A percentile compares a stretch with the other conserved stretches of the same genome.
These are phyloP conservation scores for Talaromyces sp. DNA, from an alignment of 2,329 filamentous ascomycete genomes.

Conservation along the genomic window DNA sequence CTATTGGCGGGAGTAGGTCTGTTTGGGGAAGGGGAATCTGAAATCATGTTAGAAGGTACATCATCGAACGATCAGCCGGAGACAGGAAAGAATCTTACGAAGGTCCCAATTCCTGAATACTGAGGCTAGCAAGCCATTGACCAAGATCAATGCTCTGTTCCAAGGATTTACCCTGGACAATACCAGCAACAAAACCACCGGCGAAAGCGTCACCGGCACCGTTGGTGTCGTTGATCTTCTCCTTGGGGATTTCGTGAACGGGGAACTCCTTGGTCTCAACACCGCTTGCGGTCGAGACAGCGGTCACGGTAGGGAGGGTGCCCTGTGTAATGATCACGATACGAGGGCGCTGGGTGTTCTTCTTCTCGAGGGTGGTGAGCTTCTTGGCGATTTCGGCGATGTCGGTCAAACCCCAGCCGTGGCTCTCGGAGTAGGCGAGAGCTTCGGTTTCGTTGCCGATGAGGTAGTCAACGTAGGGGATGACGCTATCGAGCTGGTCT, in stretches of 20 bases:
- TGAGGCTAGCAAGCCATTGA: slow-evolving; percentile 91
- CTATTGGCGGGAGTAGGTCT: slow-evolving; percentile 61
- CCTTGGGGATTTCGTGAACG: slow-evolving; percentile 73
- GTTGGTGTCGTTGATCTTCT: slow-evolving; percentile 91
- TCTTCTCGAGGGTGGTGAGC: slow-evolving; percentile 87
- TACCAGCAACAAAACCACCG: slow-evolving; percentile 85
- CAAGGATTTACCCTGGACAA: slow-evolving; percentile 79
- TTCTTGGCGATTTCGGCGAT: slow-evolving; percentile 81
- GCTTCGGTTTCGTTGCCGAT: slow-evolving; percentile 98
- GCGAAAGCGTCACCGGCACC: slow-evolving; percentile 97
- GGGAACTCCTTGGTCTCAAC: slow-evolving; percentile 71
- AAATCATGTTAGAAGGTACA: not conserved
- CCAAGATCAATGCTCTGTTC: slow-evolving; percentile 82
- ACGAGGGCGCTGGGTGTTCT: slow-evolving; percentile 79
- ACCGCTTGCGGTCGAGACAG: slow-evolving; percentile 66
- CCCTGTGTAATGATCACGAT: slow-evolving; percentile 93
- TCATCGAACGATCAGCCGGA: not conserved
- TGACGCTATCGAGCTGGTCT: slow-evolving; percentile 80
- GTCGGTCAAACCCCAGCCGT: slow-evolving; percentile 71
- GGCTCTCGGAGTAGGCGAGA: slow-evolving; percentile 78
- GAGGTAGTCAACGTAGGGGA: slow-evolving; percentile 92
- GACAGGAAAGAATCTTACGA: slow-evolving; percentile 65
- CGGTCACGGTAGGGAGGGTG: slow-evolving; percentile 84
- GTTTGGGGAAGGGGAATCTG: slow-evolving; percentile 80
- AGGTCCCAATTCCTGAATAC: slow-evolving; percentile 92